Evolutionary conservation across 768 basidiomycete genomes (phyloP), one percentile per base, ranked within the genome.

Genomic region (Pluteus cervinus): DNA sequence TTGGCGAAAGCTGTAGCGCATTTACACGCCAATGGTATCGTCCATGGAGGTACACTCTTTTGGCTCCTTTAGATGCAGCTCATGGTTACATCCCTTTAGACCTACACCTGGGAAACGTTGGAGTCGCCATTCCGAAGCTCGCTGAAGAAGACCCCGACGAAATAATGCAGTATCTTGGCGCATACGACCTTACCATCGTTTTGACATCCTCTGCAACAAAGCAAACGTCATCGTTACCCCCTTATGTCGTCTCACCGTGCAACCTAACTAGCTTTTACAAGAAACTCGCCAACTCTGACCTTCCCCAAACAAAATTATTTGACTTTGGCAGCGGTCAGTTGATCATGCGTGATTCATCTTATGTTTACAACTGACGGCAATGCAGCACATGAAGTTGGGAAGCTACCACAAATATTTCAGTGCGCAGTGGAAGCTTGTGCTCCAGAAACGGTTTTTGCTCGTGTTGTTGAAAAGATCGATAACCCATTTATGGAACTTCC

Each of bases 281-380:
- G 21, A 10, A 42, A 39, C 7, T 30, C 33, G 21, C 31, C 37
- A 23, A 26, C 37, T 8, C 32, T 34, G 14, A 11, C 18, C 45
- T 26, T 12, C n/a, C 35, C 15, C 41, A 32, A 11, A 38, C 30
- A 17, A 29, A 43, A 29, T 28, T 46, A 8, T 31, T 43, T 26
- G 45, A 46, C 40, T 24, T 46, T 21, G 44, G 41, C 15, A 43
- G 30, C 26, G 45, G 45, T 39, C 4, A 39, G 45, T 22, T n/a
- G n/a, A n/a, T 11, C 18, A 9, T 9, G 24, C 10, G 18, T 36
- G 33, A 25, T 23, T 20, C 29, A 14, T 14, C 17, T 21, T 31
- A 21, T 31, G 12, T 5, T 3, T 24, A 21, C 18, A 21, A 17
- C 15, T 30, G 16, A 20, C 17, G 6, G 29, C 22, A 20, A 14